Evolutionary conservation across 2,329 filamentous ascomycete species (phyloP), one percentile per base, ranked within the genome.

Genomic region (Exophiala viscosa): DNA sequence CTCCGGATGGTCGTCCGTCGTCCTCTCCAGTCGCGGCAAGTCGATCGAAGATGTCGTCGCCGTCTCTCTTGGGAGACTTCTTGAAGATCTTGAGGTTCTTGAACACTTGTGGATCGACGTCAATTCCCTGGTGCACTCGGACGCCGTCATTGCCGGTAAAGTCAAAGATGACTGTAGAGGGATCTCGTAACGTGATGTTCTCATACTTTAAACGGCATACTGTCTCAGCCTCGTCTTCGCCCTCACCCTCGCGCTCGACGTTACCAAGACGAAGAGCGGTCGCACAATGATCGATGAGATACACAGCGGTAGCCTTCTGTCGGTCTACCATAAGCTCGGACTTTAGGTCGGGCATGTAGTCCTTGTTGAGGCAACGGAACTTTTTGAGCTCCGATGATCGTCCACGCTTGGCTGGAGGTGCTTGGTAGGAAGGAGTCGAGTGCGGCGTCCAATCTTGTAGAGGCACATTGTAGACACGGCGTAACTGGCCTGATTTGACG

Each of bases 71-170:
- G 1, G 93, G 93, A 0, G 86, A 66, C 72, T 96, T 96, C 77
- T 99, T 99, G 84, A 99, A 99, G 59, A 97, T 87, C 70, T 95
- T 96, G 60, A 99, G 72, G 69, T 99, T 99, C 77, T 97, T 99
- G 77, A 99, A 99, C 20, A 99, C 93, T 66, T 97, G 93, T 2
- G 81, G 74, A 59, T 95, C 89, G 48, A 99, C 93, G 47, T 85
- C 80, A 48, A 96, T 87, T 66, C 96, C 91, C 64, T 97, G 89
- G 70, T 96, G 93, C 73, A 92, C 99, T 4, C 93, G 86, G 66
- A 99, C 99, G 70, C 91, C 96, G 76, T 99, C 93, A 74, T 99
- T 99, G 72, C 93, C 93, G 60, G 99, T 70, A 73, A 99, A 99
- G 71, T 99, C 93, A 65, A 99, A 99, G 60, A 96, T 87, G 61